A percentile compares a stretch with the other conserved stretches of the same genome.
Conservation (phyloP, 2,329 filamentous ascomycete species). For the Fusarium pseudocircinatum region DNA sequence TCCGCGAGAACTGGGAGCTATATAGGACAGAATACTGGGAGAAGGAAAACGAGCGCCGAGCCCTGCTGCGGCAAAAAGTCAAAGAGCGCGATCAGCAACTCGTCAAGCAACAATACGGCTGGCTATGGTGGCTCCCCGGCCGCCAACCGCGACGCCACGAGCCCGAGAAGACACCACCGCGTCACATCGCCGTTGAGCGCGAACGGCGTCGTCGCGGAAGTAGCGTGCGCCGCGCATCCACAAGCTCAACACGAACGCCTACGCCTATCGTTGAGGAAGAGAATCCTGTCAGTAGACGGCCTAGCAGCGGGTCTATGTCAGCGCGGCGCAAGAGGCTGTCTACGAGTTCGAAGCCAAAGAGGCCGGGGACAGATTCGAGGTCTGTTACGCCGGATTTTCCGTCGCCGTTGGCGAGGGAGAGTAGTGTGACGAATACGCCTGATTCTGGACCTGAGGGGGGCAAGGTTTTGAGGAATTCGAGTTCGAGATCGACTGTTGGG, state of each 20-base stretch:
- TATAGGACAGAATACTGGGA: constrained; percentile 98
- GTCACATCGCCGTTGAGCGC: constrained; percentile 55
- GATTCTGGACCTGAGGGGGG: constrained; percentile 37
- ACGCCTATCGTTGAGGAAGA: constrained; percentile 62
- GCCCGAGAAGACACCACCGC: constrained; percentile 54
- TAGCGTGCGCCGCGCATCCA: constrained; percentile 63
- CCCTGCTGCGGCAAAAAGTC: constrained; percentile 75
- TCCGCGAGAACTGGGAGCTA: constrained; percentile 96
- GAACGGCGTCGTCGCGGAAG: constrained; percentile 62
- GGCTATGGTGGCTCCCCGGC: constrained; percentile 90
- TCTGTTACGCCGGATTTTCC: constrained; percentile 65
- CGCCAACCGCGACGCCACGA: constrained; percentile 50
- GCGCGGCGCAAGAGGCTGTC: constrained; percentile 63
- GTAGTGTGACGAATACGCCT: constrained; percentile 45
- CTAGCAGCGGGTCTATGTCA: constrained; percentile 60
- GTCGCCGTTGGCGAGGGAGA: constrained; percentile 63
- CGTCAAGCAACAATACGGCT: constrained; percentile 73
- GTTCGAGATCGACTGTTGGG: constrained; percentile 35
- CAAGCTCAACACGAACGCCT: constrained; percentile 60
- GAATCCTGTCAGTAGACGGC: constrained; percentile 52
- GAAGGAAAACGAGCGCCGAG: constrained; percentile 89
- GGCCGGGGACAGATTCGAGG: constrained; percentile 58
- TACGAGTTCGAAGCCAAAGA: constrained; percentile 54
- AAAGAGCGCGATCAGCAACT: constrained; percentile 74
- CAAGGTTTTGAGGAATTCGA: constrained; percentile 37